Evolutionary conservation across 2,329 filamentous ascomycete genomes (phyloP).

Genomic region (Cladosporium sp.): DNA sequence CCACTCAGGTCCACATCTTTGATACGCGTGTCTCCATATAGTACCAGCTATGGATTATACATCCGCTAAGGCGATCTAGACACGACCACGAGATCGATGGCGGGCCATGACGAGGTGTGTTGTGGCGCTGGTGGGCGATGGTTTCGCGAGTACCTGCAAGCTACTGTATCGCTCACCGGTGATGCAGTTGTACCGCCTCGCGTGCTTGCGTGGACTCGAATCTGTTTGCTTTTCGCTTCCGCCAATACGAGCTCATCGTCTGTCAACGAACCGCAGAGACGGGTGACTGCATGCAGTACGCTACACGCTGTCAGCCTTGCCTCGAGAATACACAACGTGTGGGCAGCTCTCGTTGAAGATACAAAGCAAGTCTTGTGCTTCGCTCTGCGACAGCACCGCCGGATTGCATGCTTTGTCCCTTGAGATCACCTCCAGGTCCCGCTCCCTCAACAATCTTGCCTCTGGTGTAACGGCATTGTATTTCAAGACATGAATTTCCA

Average conservation of each 20-base stretch:
- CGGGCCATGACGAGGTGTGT: background rate
- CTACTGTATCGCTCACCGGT: background rate
- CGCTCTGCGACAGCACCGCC: background rate
- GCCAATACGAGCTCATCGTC: background rate
- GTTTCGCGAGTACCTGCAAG: background rate
- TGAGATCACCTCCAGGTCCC: background rate
- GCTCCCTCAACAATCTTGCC: background rate
- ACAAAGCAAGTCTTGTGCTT: background rate
- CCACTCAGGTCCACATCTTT: background rate
- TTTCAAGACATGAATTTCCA: background rate
- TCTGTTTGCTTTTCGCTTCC: background rate
- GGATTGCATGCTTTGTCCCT: background rate
- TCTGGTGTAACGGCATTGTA: background rate
- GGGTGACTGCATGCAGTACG: background rate
- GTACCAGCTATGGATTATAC: background rate
- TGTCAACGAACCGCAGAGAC: background rate
- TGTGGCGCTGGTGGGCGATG: background rate
- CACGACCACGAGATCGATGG: background rate
- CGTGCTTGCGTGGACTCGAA: background rate
- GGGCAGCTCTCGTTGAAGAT: background rate
- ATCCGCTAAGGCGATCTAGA: background rate
- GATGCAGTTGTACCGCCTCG: conserved; percentile 1
- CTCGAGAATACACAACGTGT: background rate
- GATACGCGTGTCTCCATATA: background rate
- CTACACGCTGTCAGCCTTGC: background rate